These are phyloP conservation scores for Auriscalpium vulgare DNA, from an alignment of 768 basidiomycete genomes.

Conservation along the genomic window DNA sequence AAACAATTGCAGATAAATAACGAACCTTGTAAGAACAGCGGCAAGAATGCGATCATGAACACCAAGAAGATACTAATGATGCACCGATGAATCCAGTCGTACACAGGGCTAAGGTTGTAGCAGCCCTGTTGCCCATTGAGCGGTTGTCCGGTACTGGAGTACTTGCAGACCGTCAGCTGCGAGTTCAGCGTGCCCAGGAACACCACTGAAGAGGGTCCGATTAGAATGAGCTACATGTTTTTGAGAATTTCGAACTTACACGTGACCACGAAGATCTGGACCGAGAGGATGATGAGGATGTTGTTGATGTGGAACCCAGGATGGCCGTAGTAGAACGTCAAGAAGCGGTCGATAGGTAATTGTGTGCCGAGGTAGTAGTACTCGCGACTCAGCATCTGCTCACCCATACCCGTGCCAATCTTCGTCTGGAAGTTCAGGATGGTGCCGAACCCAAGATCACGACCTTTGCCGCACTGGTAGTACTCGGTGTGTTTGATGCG, in stretches of 20 bases:
- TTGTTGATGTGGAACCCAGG: conserved; percentile 99
- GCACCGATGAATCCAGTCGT: conserved; percentile 91
- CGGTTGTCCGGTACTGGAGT: conserved; percentile 63
- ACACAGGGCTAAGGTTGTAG: conserved; percentile 91
- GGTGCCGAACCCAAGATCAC: conserved; percentile 97
- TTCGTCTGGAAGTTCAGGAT: conserved; percentile 99
- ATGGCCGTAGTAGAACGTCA: conserved; percentile 99
- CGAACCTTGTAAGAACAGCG: conserved; percentile 89
- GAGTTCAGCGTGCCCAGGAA: conserved; percentile 91
- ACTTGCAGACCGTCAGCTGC: conserved; percentile 71
- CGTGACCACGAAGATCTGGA: conserved; percentile 91
- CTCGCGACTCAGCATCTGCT: conserved; percentile 98
- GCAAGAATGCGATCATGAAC: conserved; percentile 94
- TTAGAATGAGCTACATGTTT: conserved; percentile 11
- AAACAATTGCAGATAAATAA: conserved; percentile 1
- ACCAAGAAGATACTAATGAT: conserved; percentile 98
- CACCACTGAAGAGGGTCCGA: conserved; percentile 51
- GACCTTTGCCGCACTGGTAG: conserved; percentile 97
- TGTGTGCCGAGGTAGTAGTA: conserved; percentile 99
- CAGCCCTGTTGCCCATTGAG: conserved; percentile 79
- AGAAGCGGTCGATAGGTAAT: conserved; percentile 94
- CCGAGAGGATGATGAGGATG: conserved; percentile 95
- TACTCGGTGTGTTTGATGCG: conserved; percentile 99
- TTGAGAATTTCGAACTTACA: conserved; percentile 40
- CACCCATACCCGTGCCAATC: conserved; percentile 99